phyloP scores from a whole-genome alignment of 1,284 basidiomycete species.

The Trichosporon coremiiforme region DNA sequence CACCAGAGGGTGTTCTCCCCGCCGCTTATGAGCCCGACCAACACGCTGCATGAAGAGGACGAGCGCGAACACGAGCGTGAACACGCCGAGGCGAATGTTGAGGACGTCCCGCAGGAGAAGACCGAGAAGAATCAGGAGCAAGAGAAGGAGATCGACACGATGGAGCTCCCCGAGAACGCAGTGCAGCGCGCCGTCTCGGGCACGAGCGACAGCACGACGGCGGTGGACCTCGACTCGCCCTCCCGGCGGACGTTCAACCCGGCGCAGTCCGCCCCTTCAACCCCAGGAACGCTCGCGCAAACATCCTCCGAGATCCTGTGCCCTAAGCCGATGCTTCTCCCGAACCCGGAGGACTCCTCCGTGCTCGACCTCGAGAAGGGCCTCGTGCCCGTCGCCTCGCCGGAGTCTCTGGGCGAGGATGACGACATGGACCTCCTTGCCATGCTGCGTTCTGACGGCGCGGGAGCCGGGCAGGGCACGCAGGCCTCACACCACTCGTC shows the following conservation, averaged over 20 bases:
- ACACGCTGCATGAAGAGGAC: conserved; percentile 2
- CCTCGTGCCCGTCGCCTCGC: conserved; percentile 29
- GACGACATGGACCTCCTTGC: conserved; percentile 47
- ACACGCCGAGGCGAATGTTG: background rate
- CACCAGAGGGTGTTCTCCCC: conserved; percentile 11
- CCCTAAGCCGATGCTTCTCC: conserved; percentile 4
- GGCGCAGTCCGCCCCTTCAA: background rate
- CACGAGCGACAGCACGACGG: background rate
- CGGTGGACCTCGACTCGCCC: conserved; percentile 7
- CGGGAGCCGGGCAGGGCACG: conserved; percentile 29
- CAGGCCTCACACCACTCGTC: conserved; percentile 28
- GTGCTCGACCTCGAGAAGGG: conserved; percentile 27
- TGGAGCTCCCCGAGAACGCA: background rate
- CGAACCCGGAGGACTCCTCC: background rate
- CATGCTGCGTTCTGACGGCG: conserved; percentile 42
- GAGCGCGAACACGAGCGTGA: background rate
- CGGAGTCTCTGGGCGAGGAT: conserved; percentile 29
- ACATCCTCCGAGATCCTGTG: conserved; percentile 9
- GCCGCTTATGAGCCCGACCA: background rate
- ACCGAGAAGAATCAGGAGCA: background rate
- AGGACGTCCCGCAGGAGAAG: background rate
- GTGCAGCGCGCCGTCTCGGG: conserved; percentile 8
- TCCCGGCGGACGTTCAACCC: background rate
- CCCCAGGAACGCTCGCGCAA: background rate
- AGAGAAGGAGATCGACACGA: background rate